Conservation (phyloP, 2,329 filamentous ascomycete genomes). For the Phialophora verrucosa region DNA sequence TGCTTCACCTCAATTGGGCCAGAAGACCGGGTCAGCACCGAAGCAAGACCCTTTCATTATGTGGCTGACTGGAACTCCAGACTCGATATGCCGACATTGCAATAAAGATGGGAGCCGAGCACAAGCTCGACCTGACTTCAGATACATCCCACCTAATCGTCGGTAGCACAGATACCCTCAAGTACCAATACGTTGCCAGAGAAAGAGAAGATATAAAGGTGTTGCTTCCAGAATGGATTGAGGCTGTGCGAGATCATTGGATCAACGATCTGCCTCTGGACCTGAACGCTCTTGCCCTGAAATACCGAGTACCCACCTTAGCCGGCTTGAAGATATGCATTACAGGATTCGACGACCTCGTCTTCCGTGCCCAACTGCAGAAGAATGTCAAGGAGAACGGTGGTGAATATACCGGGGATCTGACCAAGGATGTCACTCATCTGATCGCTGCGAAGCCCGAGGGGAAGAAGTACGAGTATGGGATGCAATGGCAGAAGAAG, state of each 20-base stretch:
- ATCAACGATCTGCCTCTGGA: slow-evolving; percentile 77
- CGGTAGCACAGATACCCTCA: slow-evolving; percentile 84
- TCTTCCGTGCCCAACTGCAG: slow-evolving; percentile 73
- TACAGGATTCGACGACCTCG: slow-evolving; percentile 71
- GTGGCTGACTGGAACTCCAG: slow-evolving; percentile 38
- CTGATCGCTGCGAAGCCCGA: slow-evolving; percentile 78
- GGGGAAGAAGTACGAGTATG: slow-evolving; percentile 89
- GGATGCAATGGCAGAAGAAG: slow-evolving; percentile 79
- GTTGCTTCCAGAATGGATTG: slow-evolving; percentile 82
- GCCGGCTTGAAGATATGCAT: slow-evolving; percentile 67
- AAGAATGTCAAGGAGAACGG: slow-evolving; percentile 71
- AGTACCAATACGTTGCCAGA: slow-evolving; percentile 93
- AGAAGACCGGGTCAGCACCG: slow-evolving; percentile 71
- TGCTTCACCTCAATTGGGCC: slow-evolving; percentile 86
- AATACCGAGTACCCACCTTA: slow-evolving; percentile 55
- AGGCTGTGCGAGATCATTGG: slow-evolving; percentile 80
- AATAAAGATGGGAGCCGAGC: slow-evolving; percentile 79
- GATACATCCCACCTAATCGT: slow-evolving; percentile 95
- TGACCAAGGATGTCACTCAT: slow-evolving; percentile 85
- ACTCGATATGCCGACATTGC: slow-evolving; percentile 57
- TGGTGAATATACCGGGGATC: slow-evolving; percentile 82
- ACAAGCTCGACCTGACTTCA: slow-evolving; percentile 91
- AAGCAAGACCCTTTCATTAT: slow-evolving; percentile 36
- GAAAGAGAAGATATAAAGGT: slow-evolving; percentile 85
- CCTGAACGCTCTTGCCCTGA: slow-evolving; percentile 69